Evolutionary conservation across 1,284 basidiomycete species (phyloP).

Genomic region (Volvariella surrecta): DNA sequence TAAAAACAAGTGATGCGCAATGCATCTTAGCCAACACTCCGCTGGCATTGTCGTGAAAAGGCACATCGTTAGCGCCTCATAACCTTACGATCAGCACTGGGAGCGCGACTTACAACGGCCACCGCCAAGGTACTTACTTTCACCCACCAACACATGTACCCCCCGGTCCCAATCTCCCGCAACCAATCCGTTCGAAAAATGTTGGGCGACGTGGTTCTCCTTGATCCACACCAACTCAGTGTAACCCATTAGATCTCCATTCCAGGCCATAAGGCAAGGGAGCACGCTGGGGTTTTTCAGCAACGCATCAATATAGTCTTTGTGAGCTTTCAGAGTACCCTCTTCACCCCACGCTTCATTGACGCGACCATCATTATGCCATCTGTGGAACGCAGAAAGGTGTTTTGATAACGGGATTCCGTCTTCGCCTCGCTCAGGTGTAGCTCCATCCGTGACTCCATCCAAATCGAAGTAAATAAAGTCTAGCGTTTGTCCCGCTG

Average conservation of each 20-base stretch:
- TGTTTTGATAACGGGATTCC: slow-evolving; percentile 4
- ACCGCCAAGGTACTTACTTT: slow-evolving; percentile 36
- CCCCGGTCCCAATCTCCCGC: slow-evolving; percentile 43
- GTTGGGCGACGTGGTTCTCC: slow-evolving; percentile 36
- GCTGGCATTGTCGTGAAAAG: too few species aligned
- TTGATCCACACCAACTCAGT: slow-evolving; percentile 43
- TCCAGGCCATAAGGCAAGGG: slow-evolving; percentile 42
- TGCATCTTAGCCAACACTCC: slow-evolving; percentile 35
- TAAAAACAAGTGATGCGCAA: slow-evolving; percentile 41
- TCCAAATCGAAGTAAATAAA: slow-evolving; percentile 36
- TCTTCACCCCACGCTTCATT: slow-evolving; percentile 42
- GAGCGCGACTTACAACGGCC: slow-evolving; percentile 25
- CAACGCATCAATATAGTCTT: slow-evolving; percentile 30
- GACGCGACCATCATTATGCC: slow-evolving; percentile 46
- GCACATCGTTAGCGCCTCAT: not conserved
- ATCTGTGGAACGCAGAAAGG: slow-evolving; percentile 17
- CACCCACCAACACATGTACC: slow-evolving; percentile 40
- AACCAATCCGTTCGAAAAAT: slow-evolving; percentile 24
- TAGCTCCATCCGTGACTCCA: slow-evolving; percentile 11
- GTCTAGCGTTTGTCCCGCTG: slow-evolving; percentile 33
- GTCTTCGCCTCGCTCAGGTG: not conserved
- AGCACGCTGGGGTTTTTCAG: slow-evolving; percentile 34
- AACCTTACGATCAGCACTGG: not conserved
- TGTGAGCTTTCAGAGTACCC: slow-evolving; percentile 40
- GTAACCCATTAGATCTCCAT: slow-evolving; percentile 47